Conservation (phyloP, 306 rosid species). For the Hippophae tibetana region DNA sequence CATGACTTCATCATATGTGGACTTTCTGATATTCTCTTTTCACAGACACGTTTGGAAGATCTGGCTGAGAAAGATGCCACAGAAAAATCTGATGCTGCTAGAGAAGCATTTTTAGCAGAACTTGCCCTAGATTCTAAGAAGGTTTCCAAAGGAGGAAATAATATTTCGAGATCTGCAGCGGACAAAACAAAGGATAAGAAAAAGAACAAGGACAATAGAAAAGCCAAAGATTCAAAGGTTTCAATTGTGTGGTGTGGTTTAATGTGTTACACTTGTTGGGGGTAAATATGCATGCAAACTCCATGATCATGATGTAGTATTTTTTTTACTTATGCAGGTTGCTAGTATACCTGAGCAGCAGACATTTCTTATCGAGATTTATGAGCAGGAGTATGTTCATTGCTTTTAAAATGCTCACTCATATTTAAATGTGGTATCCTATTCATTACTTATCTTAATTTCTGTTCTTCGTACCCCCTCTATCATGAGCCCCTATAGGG, state of each 20-base stretch:
- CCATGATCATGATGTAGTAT: slow-evolving; percentile 14
- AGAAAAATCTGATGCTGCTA: slow-evolving; percentile 86
- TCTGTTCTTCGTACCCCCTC: neutral
- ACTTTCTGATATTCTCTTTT: slow-evolving; percentile 7
- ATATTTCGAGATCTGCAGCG: slow-evolving; percentile 42
- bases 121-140: slow-evolving; percentile 86
- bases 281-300: slow-evolving; percentile 3
- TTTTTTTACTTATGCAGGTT: slow-evolving; percentile 38
- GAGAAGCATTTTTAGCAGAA: slow-evolving; percentile 95
- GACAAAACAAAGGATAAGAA: slow-evolving; percentile 87
- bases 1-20: slow-evolving; percentile 13
- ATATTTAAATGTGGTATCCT: neutral
- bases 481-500: slow-evolving; percentile 9
- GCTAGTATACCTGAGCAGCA: slow-evolving; percentile 35
- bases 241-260: slow-evolving; percentile 17
- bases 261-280: slow-evolving; percentile 22
- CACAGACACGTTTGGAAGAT: slow-evolving; percentile 75
- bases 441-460: too few species aligned
- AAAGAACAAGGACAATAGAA: slow-evolving; percentile 69
- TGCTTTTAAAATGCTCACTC: slow-evolving; percentile 10
- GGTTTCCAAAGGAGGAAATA: slow-evolving; percentile 61
- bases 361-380: slow-evolving; percentile 30
- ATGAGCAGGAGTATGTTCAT: slow-evolving; percentile 37
- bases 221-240: slow-evolving; percentile 80
- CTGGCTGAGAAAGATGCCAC: slow-evolving; percentile 94